Percentiles rank a stretch among this genome's conserved stretches.
phyloP scores from a whole-genome alignment of 331 rosid species.

The Prunus yedoensis region DNA sequence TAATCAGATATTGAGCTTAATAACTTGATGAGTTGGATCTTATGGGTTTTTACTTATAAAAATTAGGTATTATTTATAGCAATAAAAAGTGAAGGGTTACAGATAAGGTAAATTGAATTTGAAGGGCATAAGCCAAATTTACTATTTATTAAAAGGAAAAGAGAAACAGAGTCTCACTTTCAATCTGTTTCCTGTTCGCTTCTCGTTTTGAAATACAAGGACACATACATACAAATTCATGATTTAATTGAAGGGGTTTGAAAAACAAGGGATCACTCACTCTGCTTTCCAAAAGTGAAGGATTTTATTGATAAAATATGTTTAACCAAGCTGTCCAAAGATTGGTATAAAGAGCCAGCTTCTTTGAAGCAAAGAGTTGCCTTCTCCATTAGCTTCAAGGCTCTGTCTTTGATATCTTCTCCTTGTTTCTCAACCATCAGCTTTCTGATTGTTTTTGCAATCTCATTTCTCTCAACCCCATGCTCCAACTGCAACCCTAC shows the following conservation, averaged over 20 bases:
- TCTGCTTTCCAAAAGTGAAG: not conserved
- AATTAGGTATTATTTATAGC: too few species aligned
- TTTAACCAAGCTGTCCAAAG: constrained; percentile 31
- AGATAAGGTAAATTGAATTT: too few species aligned
- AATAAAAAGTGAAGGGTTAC: too few species aligned
- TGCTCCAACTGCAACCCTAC: constrained; percentile 40
- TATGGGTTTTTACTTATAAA: too few species aligned
- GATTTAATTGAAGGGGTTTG: not conserved
- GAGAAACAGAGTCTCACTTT: too few species aligned
- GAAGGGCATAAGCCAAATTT: too few species aligned
- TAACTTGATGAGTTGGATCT: too few species aligned
- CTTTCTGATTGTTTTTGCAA: constrained; percentile 29
- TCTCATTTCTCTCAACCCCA: constrained; percentile 31
- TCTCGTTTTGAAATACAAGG: too few species aligned
- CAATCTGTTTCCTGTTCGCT: too few species aligned
- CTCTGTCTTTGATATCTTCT: constrained; percentile 32
- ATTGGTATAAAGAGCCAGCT: constrained; percentile 33
- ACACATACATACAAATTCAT: not conserved
- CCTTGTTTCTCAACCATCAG: constrained; percentile 33
- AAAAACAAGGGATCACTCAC: not conserved
- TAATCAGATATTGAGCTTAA: too few species aligned
- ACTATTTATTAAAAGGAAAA: too few species aligned
- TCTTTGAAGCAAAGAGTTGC: constrained; percentile 23
- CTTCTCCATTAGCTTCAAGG: constrained; percentile 26
- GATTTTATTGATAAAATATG: constrained; percentile 28